These are phyloP conservation scores for Silene latifolia DNA, from an alignment of 148 eudicot genomes.

Conservation along the genomic window DNA sequence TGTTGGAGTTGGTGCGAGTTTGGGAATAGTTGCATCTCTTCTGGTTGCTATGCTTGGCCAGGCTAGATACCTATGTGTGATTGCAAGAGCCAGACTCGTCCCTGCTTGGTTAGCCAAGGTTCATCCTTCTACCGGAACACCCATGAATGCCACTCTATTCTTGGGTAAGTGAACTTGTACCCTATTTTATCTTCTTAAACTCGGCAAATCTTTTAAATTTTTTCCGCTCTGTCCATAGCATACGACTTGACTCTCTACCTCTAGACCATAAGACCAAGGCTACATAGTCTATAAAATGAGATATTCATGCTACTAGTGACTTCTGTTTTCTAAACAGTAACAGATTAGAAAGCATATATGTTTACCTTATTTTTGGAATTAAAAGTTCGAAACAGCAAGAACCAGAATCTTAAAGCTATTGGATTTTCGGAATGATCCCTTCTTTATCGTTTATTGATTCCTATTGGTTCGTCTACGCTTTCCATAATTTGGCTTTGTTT, in stretches of 20 bases:
- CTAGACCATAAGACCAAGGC: too few relatives aligned
- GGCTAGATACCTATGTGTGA: constrained; percentile 82
- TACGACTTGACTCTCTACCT: too few relatives aligned
- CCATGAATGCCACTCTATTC: constrained; percentile 73
- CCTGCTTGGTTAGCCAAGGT: constrained; percentile 93
- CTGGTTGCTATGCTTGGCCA: constrained; percentile 91
- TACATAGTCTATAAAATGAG: too few relatives aligned
- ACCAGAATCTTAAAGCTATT: not conserved
- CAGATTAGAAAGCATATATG: not conserved
- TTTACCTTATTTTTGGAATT: too few relatives aligned
- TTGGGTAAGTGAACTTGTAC: constrained; percentile 39
- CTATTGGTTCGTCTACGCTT: not conserved
- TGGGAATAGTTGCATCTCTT: constrained; percentile 82
- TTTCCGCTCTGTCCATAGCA: not conserved
- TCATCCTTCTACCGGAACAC: constrained; percentile 81
- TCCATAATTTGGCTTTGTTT: not conserved
- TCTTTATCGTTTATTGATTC: not conserved
- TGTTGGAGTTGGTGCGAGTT: constrained; percentile 77
- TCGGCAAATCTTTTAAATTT: not conserved
- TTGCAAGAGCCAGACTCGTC: constrained; percentile 71
- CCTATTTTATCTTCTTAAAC: not conserved
- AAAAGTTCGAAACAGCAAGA: not conserved
- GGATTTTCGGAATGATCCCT: constrained; percentile 2
- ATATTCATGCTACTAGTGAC: too few relatives aligned
- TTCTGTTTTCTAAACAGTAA: not conserved